A percentile compares a stretch with the other conserved stretches of the same genome.
Conservation (phyloP, 129 eudicot genomes). For the Logfia minima region DNA sequence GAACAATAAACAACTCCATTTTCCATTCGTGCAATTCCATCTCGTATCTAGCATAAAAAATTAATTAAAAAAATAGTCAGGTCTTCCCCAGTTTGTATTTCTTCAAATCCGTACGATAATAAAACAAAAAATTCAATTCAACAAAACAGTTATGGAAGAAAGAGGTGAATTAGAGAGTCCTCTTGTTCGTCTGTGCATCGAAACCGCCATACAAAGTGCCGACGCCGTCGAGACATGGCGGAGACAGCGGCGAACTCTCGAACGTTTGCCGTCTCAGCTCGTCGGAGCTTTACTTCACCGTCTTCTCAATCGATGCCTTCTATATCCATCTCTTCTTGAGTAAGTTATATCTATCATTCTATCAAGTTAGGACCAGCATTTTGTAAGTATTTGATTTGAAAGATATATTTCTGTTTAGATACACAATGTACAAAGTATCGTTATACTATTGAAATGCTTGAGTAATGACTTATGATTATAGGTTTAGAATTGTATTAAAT, state of each 20-base stretch:
- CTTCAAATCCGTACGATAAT: background rate
- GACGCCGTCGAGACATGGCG: slow-evolving; percentile 84
- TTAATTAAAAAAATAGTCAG: background rate
- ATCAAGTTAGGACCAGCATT: background rate
- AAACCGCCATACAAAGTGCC: slow-evolving; percentile 55
- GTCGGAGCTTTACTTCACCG: slow-evolving; percentile 71
- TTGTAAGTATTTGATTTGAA: background rate
- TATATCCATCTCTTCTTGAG: slow-evolving; percentile 90
- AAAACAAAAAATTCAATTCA: background rate
- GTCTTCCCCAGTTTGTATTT: background rate
- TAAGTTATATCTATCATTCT: slow-evolving; percentile 28
- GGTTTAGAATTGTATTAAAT: background rate
- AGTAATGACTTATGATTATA: background rate
- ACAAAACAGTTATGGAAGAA: slow-evolving; percentile 2
- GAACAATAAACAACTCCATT: too few species aligned
- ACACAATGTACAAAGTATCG: background rate
- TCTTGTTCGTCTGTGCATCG: slow-evolving; percentile 63
- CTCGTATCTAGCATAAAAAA: background rate
- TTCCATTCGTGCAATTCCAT: background rate
- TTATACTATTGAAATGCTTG: background rate
- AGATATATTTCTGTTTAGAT: background rate
- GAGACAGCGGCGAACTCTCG: slow-evolving; percentile 80
- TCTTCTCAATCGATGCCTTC: slow-evolving; percentile 73
- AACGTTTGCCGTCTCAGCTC: slow-evolving; percentile 81
- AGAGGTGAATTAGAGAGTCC: slow-evolving; percentile 39